Base-by-base conservation (phyloP, 2,329 filamentous ascomycete species). In the Rutstroemia sydowiana region DNA sequence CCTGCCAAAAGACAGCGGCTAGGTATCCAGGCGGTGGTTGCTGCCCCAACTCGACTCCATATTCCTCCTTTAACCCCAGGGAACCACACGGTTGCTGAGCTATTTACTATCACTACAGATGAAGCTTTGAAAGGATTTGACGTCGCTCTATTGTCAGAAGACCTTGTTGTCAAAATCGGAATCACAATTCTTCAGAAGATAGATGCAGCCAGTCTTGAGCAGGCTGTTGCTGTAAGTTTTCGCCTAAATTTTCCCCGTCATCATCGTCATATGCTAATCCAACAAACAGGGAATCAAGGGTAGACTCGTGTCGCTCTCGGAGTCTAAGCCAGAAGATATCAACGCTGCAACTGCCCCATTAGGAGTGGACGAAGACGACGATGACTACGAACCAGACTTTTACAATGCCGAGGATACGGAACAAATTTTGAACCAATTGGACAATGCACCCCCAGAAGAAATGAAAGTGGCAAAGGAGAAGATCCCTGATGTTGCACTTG, bases 341-440 rank as follows among this genome's bases (percentile, higher is more conserved):
- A 79, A 81, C 55, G 73, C 80, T 7, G 77, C 81, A 49, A 84
- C 80, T 2, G 74, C 78, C 13, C 78, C 78, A 1, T 67, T 84
- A 2, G 81, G 78, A 23, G 82, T 87, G 3, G 82, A 86, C 6
- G 83, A 85, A 8, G 90, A 95, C 39, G 91, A 95, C 18, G 89
- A 95, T 58, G 88, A 95, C 61, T 96, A 96, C 64, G 92, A 96
- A 63, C 91, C 92, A 0, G 87, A 95, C 63, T 90, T 89, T 60
- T 82, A 85, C 26, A 45, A 45, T 54, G 81, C 82, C 32, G 88
- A 95, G 66, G 83, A 88, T 58, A 81, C 81, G 1, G 86, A 90
- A 62, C 87, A 92, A 63, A 83, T 88, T 30, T 70, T 85, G 45
- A 88, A 92, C 68, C 87, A 87, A 65, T 75, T 89, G 13, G 87